Base-by-base conservation (phyloP, 352 stramenopile species). In the Phytophthora sp. region DNA sequence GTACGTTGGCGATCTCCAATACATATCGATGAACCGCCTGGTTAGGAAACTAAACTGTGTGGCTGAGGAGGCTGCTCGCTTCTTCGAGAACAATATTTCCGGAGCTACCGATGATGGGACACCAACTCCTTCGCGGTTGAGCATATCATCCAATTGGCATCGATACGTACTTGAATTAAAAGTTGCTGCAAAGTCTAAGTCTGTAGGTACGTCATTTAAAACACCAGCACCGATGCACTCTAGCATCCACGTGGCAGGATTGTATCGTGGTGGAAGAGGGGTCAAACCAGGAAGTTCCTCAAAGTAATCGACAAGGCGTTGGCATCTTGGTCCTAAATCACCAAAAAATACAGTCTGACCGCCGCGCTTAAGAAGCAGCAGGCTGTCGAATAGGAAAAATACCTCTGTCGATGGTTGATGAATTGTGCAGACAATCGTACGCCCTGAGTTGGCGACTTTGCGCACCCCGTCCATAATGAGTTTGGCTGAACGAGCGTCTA, bases 221-320 rank as follows among this genome's bases (percentile, higher is more conserved):
- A 73, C 60, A 34, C 59, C 77, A n/a, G 77, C 70, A 2, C 69
- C 69, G 21, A 80, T 77, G 24, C 48, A 71, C 48, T 83, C 71
- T 9, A 96, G 69, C 82, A 96, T 92, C 84, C 84, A 96, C 34
- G 87, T 91, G 13, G 83, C 83, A 20, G 87, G 83, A 52, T 96
- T 94, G 50, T 87, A 77, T 41, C 68, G 65, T 37, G 54, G 61
- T 7, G 74, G 68, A 28, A 95, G 82, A 17, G 45, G 57, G 17
- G 50, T 5, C 18, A 70, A 20, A n/a, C 55, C 60, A 9, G 77
- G 70, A 32, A 93, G 82, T 21, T 39, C 54, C 23, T 77, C 52
- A 23, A 95, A 77, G 34, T 93, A 82, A 23, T 64, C 48, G 24
- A 78, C 27, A 18, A 80, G 51, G 18, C 57, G 30, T 70, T 72